phyloP scores from a whole-genome alignment of 257 asterid genomes.

The Paraleonurus japonicus region DNA sequence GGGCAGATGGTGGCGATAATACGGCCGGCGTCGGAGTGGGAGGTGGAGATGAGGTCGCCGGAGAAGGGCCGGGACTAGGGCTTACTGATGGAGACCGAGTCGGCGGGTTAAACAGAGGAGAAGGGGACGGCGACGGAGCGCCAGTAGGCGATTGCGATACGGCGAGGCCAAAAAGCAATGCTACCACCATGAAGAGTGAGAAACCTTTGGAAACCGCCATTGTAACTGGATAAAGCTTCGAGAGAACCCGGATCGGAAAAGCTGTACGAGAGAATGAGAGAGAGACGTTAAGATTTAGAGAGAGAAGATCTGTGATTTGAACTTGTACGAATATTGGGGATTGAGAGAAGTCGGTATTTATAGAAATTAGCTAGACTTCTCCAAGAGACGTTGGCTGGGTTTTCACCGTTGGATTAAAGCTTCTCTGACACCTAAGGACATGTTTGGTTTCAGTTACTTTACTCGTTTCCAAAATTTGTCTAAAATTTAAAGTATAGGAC shows the following conservation, averaged over 20 bases:
- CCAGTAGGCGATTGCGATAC: conserved; percentile 31
- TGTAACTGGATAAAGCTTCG: background rate
- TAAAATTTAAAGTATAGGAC: too few relatives aligned
- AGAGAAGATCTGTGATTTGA: background rate
- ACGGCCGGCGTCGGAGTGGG: conserved; percentile 22
- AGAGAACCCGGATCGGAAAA: background rate
- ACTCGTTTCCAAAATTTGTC: background rate
- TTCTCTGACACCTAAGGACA: background rate
- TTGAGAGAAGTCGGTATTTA: conserved; percentile 25
- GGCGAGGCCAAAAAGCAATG: conserved; percentile 29
- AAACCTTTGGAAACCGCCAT: conserved; percentile 34
- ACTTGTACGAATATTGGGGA: background rate
- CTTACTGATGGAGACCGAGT: conserved; percentile 16
- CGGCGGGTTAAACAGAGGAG: conserved; percentile 10
- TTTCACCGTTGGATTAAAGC: background rate
- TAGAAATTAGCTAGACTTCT: too few relatives aligned
- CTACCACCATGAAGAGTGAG: conserved; percentile 18
- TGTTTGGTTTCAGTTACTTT: background rate
- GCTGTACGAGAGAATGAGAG: background rate
- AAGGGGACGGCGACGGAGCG: conserved; percentile 33
- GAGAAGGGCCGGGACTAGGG: conserved; percentile 24
- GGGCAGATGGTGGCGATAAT: conserved; percentile 28
- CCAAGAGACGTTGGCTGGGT: background rate
- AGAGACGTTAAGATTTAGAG: background rate
- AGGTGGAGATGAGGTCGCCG: conserved; percentile 21